Base-by-base conservation (phyloP, 495 filamentous ascomycete genomes). In the Thermothielavioides terrestris region DNA sequence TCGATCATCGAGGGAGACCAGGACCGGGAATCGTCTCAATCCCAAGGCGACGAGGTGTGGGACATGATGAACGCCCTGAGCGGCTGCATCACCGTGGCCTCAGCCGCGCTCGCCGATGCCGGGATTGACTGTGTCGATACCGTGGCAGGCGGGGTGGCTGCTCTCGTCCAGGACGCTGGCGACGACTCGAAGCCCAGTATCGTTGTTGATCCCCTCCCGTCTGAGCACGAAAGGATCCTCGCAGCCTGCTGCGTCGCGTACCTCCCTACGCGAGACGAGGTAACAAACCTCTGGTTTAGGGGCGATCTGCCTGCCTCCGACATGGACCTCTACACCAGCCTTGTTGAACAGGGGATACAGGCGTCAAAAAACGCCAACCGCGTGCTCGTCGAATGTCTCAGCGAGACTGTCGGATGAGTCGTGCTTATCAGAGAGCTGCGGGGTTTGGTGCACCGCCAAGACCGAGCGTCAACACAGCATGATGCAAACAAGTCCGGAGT, bases 121-220 rank as follows among this genome's bases (percentile, higher is more conserved):
- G 89, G 88, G 2, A 95, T 98, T 54, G 92, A 98, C 60, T 96
- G 89, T 65, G 79, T 96, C 27, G 92, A 97, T 65, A 74, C 94
- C 25, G 86, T 95, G 4, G 76, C 85, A 12, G 92, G 91, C 4
- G 92, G 92, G 20, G 85, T 96, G 31, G 89, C 90, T 14, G 94
- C 89, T 9, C 58, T 95, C 17, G 85, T 89, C 18, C 58, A 67
- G 37, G 63, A 69, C 34, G 57, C 62, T 2, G 52, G 49, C 22
- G 58, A 62, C 53, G 42, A 66, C 35, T 56, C 57, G 6, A 55
- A 52, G 25, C 72, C 77, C 3, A 70, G 67, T 40, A 64, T 89
- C 36, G 81, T 95, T 41, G 67, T 96, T 22, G 92, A 98, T 67
- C 88, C 89, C 3, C 81, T 85, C 55, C 86, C 89, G 8, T 77